Evolutionary conservation across 2,329 filamentous ascomycete species (phyloP), one percentile per base, ranked within the genome.

Genomic region (Gnomoniopsis smithogilvyi): DNA sequence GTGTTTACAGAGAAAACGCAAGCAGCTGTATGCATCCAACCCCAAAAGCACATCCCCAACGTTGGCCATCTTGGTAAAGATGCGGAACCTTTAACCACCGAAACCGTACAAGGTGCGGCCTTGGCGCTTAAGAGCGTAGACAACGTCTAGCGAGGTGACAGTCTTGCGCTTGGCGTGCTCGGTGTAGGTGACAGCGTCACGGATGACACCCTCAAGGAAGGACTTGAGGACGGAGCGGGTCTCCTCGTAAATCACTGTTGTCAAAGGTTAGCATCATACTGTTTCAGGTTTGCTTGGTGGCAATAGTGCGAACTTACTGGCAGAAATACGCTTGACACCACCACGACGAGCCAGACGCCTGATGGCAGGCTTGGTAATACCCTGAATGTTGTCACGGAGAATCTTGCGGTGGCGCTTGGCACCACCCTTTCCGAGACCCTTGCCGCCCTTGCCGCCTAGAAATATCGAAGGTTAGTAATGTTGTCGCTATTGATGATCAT

Each of bases 381-480:
- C 93, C 84, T 97, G 93, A 76, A 97, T 97, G 90, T 96, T 97
- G 90, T 96, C 93, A 81, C 93, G 92, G 79, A 97, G 86, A 84
- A 97, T 97, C 91, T 97, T 97, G 74, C 94, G 89, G 83, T 97
- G 93, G 81, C 93, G 93, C 90, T 97, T 98, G 80, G 94, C 94
- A 78, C 93, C 93, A 68, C 93, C 93, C 88, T 96, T 96, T 78
- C 93, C 93, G 80, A 96, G 92, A 77, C 92, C 93, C 88, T 96
- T 96, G 77, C 93, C 93, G 79, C 92, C 92, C 83, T 96, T 96
- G 78, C 92, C 92, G 77, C 91, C 91, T 95, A 70, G 70, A 64
- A 63, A 67, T 63, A 64, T 64, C 61, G 70, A 70, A 68, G 67
- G 79, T 86, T 71, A 86, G 79, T 74, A 69, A 66, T 22, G 56